Evolutionary conservation across 768 basidiomycete species (phyloP).

Genomic region (Crucibulum laeve): DNA sequence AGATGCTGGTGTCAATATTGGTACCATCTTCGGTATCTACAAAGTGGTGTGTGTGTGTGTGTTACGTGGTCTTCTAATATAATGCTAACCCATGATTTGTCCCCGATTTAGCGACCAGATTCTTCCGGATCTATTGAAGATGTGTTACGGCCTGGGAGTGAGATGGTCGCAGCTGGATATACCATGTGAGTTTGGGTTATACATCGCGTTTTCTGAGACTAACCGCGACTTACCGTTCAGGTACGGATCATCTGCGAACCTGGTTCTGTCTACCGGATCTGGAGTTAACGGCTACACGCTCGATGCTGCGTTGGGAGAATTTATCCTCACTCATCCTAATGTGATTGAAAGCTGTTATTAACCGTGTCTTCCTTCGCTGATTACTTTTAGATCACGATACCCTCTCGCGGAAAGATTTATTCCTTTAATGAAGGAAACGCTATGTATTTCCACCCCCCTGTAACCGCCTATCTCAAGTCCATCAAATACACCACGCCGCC

Average conservation of each 20-base stretch:
- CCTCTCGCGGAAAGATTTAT: slow-evolving; percentile 95
- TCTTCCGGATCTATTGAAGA: slow-evolving; percentile 81
- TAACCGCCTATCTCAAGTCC: slow-evolving; percentile 77
- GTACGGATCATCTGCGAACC: slow-evolving; percentile 92
- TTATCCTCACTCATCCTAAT: slow-evolving; percentile 97
- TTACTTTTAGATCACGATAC: slow-evolving; percentile 75
- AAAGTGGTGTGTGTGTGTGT: slow-evolving; percentile 57
- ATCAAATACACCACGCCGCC: slow-evolving; percentile 84
- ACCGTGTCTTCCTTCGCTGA: slow-evolving; percentile 5
- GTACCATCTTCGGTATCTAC: slow-evolving; percentile 97
- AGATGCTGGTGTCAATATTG: slow-evolving; percentile 97
- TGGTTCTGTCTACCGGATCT: slow-evolving; percentile 90
- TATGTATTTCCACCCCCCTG: slow-evolving; percentile 86
- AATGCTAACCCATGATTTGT: not conserved
- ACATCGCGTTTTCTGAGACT: slow-evolving; percentile 1
- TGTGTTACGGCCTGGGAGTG: slow-evolving; percentile 87
- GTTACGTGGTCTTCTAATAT: not conserved
- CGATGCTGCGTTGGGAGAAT: slow-evolving; percentile 93
- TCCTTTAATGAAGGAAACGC: slow-evolving; percentile 99
- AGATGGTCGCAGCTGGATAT: slow-evolving; percentile 98
- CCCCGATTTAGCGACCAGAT: slow-evolving; percentile 50
- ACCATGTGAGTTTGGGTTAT: slow-evolving; percentile 65
- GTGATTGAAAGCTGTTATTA: slow-evolving; percentile 27
- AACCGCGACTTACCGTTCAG: slow-evolving; percentile 19
- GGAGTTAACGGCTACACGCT: slow-evolving; percentile 99